A percentile compares a stretch with the other conserved stretches of the same genome.
Conservation (phyloP, 2,329 filamentous ascomycete genomes). For the Aureobasidium sp. region DNA sequence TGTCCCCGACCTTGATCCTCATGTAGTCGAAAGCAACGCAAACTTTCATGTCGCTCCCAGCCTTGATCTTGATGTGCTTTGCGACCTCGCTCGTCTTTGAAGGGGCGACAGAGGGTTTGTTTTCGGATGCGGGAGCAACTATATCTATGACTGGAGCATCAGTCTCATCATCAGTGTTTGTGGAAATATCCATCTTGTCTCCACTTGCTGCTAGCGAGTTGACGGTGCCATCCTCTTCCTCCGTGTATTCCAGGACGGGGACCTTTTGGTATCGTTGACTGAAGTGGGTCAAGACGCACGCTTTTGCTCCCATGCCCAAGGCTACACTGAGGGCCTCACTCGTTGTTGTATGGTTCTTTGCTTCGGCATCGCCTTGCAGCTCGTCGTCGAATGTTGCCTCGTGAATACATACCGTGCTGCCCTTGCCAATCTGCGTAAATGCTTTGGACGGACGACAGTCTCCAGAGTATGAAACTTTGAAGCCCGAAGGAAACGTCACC, state of each 20-base stretch:
- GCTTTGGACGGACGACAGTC: conserved; percentile 73
- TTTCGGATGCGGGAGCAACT: conserved; percentile 7
- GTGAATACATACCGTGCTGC: conserved; percentile 80
- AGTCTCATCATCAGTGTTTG: conserved; percentile 9
- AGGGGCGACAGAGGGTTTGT: background rate
- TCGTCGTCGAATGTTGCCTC: conserved; percentile 96
- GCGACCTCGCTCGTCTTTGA: conserved; percentile 22
- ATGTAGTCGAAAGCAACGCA: conserved; percentile 75
- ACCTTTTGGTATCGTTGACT: conserved; percentile 85
- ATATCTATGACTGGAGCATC: conserved; percentile 17
- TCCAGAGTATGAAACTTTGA: conserved; percentile 88
- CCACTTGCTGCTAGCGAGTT: conserved; percentile 7
- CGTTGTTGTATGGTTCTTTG: conserved; percentile 88
- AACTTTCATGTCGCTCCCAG: conserved; percentile 53
- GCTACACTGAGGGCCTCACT: conserved; percentile 77
- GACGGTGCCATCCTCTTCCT: conserved; percentile 19
- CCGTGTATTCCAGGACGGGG: conserved; percentile 44
- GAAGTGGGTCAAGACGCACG: conserved; percentile 87
- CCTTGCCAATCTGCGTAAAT: conserved; percentile 65
- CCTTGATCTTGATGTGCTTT: conserved; percentile 27
- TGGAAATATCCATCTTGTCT: conserved; percentile 21
- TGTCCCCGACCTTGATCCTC: conserved; percentile 63
- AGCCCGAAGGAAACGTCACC: conserved; percentile 68
- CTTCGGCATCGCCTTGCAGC: conserved; percentile 65
- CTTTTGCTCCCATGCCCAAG: conserved; percentile 67